Evolutionary conservation across 2,329 filamentous ascomycete species (phyloP).

Genomic region (Thermothelomyces thermophilus): DNA sequence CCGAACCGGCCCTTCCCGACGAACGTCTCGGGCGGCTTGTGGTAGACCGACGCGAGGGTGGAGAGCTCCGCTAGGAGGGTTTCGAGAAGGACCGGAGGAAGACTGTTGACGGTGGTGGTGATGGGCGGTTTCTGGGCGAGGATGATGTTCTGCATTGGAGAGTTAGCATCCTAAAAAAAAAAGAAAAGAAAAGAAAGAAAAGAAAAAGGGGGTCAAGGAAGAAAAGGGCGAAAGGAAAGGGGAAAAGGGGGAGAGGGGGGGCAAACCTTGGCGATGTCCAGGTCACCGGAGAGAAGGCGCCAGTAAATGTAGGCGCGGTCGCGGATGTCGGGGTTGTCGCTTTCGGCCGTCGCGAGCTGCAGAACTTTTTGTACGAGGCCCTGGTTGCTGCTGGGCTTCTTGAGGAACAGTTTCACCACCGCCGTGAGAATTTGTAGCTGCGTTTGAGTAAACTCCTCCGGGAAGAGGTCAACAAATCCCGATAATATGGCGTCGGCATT

Average conservation of each 20-base stretch:
- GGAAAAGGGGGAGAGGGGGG: neutral
- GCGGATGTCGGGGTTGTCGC: slow-evolving; percentile 94
- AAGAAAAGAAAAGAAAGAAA: neutral
- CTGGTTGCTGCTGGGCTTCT: slow-evolving; percentile 90
- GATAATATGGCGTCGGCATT: slow-evolving; percentile 93
- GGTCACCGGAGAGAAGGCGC: slow-evolving; percentile 88
- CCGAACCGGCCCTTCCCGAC: slow-evolving; percentile 91
- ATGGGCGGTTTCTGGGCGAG: slow-evolving; percentile 93
- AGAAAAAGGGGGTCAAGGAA: too few relatives aligned
- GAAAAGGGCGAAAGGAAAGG: rapidly evolving
- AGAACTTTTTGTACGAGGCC: slow-evolving; percentile 89
- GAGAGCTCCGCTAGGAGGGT: slow-evolving; percentile 88
- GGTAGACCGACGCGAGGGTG: slow-evolving; percentile 93
- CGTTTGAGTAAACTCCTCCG: slow-evolving; percentile 97
- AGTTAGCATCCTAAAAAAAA: slow-evolving; percentile 22
- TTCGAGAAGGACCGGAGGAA: slow-evolving; percentile 77
- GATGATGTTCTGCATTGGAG: slow-evolving; percentile 63
- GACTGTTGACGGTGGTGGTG: slow-evolving; percentile 83
- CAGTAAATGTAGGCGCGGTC: slow-evolving; percentile 98
- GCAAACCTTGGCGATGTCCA: slow-evolving; percentile 75
- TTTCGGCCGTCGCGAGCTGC: slow-evolving; percentile 85
- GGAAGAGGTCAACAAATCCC: slow-evolving; percentile 88
- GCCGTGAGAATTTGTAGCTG: slow-evolving; percentile 96
- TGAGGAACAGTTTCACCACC: slow-evolving; percentile 94
- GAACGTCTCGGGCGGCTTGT: slow-evolving; percentile 97